phyloP scores from a whole-genome alignment of 2,329 filamentous ascomycete genomes.

The Emericellopsis cladophorae region DNA sequence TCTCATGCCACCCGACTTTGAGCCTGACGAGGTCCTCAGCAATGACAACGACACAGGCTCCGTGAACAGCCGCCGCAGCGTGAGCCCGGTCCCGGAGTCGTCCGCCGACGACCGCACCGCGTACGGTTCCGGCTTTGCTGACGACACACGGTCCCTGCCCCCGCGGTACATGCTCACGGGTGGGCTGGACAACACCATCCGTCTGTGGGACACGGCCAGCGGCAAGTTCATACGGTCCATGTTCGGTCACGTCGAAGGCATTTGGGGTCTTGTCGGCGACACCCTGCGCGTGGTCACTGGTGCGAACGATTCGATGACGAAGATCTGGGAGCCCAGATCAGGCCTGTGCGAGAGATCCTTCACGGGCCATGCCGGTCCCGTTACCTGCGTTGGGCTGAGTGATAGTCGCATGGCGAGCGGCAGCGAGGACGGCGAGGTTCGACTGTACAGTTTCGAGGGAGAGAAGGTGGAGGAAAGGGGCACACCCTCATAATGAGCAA shows the following conservation, averaged over 20 bases:
- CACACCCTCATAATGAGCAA: constrained; percentile 29
- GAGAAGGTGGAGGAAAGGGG: constrained; percentile 35
- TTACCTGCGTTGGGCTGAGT: constrained; percentile 85
- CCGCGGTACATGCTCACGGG: constrained; percentile 89
- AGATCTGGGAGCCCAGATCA: constrained; percentile 82
- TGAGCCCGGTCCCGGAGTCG: constrained; percentile 20
- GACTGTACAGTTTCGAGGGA: constrained; percentile 65
- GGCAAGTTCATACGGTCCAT: constrained; percentile 81
- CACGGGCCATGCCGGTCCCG: constrained; percentile 78
- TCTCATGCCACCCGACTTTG: constrained; percentile 74
- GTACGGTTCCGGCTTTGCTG: constrained; percentile 52
- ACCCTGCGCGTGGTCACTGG: constrained; percentile 79
- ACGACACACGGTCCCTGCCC: constrained; percentile 55
- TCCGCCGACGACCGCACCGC: constrained; percentile 33
- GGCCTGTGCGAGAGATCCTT: constrained; percentile 89
- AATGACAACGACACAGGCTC: constrained; percentile 41
- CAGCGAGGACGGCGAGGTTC: constrained; percentile 84
- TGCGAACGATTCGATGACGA: constrained; percentile 88
- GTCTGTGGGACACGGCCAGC: constrained; percentile 79
- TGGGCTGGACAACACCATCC: constrained; percentile 80
- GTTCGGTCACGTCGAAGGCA: constrained; percentile 92
- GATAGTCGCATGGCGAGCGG: constrained; percentile 84
- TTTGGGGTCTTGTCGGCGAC: constrained; percentile 88
- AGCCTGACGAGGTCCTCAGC: constrained; percentile 57
- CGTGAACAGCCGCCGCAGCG: constrained; percentile 32